These are phyloP conservation scores for Tulasnella sp. DNA, from an alignment of 768 basidiomycete genomes.

Conservation along the genomic window DNA sequence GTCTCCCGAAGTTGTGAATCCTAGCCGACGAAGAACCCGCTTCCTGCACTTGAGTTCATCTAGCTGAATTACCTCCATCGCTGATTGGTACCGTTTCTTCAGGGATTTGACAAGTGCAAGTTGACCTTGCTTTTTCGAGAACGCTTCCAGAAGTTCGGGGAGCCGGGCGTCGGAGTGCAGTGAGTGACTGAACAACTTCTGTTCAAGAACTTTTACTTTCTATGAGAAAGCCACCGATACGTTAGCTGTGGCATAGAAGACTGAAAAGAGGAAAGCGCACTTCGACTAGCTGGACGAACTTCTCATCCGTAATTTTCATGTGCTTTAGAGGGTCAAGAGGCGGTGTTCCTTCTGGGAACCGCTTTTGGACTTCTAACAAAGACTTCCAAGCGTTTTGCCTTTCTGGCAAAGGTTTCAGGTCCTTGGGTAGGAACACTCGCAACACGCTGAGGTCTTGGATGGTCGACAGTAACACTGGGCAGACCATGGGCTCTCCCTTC, in stretches of 20 bases:
- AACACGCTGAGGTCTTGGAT: conserved; percentile 80
- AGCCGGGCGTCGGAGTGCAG: conserved; percentile 73
- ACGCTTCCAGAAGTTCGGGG: conserved; percentile 72
- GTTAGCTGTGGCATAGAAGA: not conserved
- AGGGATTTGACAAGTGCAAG: conserved; percentile 63
- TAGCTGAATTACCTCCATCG: conserved; percentile 86
- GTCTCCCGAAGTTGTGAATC: conserved; percentile 80
- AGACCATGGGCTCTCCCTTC: conserved; percentile 75
- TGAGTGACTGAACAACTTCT: conserved; percentile 70
- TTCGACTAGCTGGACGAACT: conserved; percentile 78
- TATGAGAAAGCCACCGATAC: conserved; percentile 29
- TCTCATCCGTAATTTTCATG: conserved; percentile 93
- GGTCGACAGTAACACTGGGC: conserved; percentile 82
- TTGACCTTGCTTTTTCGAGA: conserved; percentile 63
- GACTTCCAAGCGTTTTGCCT: conserved; percentile 86
- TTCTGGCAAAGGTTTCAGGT: conserved; percentile 64
- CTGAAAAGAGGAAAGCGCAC: conserved; percentile 36
- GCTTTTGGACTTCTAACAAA: conserved; percentile 79
- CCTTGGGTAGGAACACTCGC: conserved; percentile 83
- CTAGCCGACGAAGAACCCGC: conserved; percentile 83
- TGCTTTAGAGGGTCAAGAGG: conserved; percentile 87
- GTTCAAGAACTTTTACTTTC: conserved; percentile 90
- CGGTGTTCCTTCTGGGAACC: conserved; percentile 81
- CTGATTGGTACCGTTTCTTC: conserved; percentile 80
- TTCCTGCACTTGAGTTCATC: conserved; percentile 96